phyloP scores from a whole-genome alignment of 306 rosid species.

The barrel medic (Medicago truncatula) region DNA sequence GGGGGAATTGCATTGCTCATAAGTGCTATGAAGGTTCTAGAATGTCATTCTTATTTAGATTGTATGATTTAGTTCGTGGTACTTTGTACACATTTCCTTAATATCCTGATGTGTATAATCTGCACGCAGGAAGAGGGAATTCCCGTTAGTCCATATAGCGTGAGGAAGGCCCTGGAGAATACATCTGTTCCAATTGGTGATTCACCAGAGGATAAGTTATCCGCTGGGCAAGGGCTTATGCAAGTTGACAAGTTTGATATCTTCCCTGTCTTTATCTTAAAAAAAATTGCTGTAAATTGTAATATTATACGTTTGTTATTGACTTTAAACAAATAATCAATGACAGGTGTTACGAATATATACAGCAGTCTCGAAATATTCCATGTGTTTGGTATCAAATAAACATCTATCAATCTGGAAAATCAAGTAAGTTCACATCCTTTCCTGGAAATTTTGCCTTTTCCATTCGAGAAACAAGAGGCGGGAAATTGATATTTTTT shows the following conservation, averaged over 20 bases:
- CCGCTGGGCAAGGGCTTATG: constrained; percentile 97
- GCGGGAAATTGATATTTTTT: constrained; percentile 27
- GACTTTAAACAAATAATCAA: constrained; percentile 37
- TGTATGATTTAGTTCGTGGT: constrained; percentile 38
- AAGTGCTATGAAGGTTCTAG: constrained; percentile 90
- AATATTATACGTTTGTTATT: constrained; percentile 33
- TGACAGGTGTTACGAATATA: constrained; percentile 86
- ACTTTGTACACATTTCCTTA: constrained; percentile 35
- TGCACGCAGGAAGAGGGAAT: constrained; percentile 81
- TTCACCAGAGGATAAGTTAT: constrained; percentile 77
- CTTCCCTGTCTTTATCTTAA: constrained; percentile 43
- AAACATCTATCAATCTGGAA: constrained; percentile 76
- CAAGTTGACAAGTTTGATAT: constrained; percentile 89
- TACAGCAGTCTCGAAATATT: constrained; percentile 62
- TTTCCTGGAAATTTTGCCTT: constrained; percentile 37
- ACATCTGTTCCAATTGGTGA: constrained; percentile 76
- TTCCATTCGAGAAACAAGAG: constrained; percentile 31
- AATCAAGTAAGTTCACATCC: constrained; percentile 71
- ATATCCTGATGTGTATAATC: constrained; percentile 40
- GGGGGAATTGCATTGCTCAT: constrained; percentile 94
- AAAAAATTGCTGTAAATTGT: constrained; percentile 32
- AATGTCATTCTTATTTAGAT: constrained; percentile 40
- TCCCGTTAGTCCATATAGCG: constrained; percentile 86
- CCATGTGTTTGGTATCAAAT: constrained; percentile 82
- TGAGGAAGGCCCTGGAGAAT: constrained; percentile 95